Evolutionary conservation across 2,329 filamentous ascomycete species (phyloP), one percentile per base, ranked within the genome.

Genomic region (Fusarium paranaense): DNA sequence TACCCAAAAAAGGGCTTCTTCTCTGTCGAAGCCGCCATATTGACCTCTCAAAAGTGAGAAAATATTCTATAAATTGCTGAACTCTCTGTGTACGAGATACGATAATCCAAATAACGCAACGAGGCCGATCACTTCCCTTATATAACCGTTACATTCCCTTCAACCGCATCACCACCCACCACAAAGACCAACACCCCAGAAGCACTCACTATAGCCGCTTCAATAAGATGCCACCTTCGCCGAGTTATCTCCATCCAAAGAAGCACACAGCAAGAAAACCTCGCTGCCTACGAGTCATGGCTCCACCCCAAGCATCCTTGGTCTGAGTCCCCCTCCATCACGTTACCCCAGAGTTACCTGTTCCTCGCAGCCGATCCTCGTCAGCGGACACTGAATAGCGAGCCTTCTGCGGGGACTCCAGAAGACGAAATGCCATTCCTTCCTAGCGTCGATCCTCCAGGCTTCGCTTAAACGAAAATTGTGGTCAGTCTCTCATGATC

Each of bases 1-100:
- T 60, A 57, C 16, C 69, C 65, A 20, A 72, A 69, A 38, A 61
- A 72, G 7, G 45, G 62, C n/a, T 45, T 57, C 4, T 70, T 66
- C 4, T 38, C 13, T 16, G 42, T 14, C 13, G 45, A 5, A n/a
- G 22, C 54, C 1, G 22, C n/a, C 58, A 70, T 72, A 30, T 1
- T 47, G 1, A 63, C 27, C 18, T 10, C 25, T 22, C 25, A 20
- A 50, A 25, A 35, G n/a, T 1, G 45, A 30, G 18, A 40, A 20
- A 16, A 58, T 7, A 18, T n/a, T 50, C 16, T 62, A n/a, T 13
- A 27, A 58, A 9, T 13, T 40, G 6, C 9, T 27, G 22, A 37
- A 30, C 20, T 37, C 6, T 14, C 14, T 3, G 10, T 30, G 22
- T n/a, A 58, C 20, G 18, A 37, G 11, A 18, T 37, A 57, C 52